These are phyloP conservation scores for Hebeloma cylindrosporum DNA, from an alignment of 768 basidiomycete species.

Conservation along the genomic window DNA sequence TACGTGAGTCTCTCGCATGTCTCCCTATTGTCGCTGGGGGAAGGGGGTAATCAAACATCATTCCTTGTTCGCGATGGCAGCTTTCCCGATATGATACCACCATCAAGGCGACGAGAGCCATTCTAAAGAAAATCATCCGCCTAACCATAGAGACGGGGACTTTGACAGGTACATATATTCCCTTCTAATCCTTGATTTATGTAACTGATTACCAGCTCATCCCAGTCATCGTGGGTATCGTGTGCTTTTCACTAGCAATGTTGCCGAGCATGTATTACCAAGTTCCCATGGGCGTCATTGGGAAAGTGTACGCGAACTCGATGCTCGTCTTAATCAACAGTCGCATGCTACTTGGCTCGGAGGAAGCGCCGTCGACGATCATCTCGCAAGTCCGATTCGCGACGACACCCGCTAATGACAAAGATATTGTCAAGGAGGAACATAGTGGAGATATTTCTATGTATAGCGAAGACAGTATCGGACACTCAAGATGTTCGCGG, in stretches of 20 bases:
- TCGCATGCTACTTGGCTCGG: constrained; percentile 4
- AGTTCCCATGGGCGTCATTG: constrained; percentile 8
- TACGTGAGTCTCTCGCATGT: constrained; percentile 9
- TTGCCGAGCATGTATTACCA: constrained; percentile 14
- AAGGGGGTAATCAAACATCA: not conserved
- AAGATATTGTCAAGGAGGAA: too few relatives aligned
- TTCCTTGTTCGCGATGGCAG: not conserved
- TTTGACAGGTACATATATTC: constrained; percentile 1
- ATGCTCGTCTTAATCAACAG: constrained; percentile 17
- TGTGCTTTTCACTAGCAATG: constrained; percentile 6
- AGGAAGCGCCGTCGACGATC: too few relatives aligned
- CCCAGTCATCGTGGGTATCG: constrained; percentile 11
- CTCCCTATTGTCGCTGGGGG: not conserved
- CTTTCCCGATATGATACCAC: constrained; percentile 4
- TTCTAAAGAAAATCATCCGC: constrained; percentile 12
- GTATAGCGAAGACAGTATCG: too few relatives aligned
- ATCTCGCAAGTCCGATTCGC: too few relatives aligned
- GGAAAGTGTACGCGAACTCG: constrained; percentile 16
- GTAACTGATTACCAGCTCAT: not conserved
- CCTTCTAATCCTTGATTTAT: not conserved
- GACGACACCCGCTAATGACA: too few relatives aligned
- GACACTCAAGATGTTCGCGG: too few relatives aligned
- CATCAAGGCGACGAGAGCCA: constrained; percentile 4
- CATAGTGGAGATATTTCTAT: too few relatives aligned
- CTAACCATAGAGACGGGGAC: constrained; percentile 15